Evolutionary conservation across 805 yeast species (phyloP).

Genomic region (Metschnikowia continentalis): DNA sequence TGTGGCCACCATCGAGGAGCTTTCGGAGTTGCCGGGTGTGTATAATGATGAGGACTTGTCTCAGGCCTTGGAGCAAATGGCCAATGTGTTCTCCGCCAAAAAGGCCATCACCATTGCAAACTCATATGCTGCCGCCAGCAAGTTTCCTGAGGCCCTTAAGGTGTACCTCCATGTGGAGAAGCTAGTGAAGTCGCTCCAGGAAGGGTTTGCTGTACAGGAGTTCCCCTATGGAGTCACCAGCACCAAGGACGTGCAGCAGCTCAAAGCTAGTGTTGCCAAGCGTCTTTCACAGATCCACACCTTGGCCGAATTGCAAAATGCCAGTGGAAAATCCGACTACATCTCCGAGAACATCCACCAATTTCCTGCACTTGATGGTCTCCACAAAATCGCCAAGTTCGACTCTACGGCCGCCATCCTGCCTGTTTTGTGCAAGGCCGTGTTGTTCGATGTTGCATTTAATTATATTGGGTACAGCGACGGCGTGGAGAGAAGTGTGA

Average conservation of each 20-base stretch:
- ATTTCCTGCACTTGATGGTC: conserved; percentile 27
- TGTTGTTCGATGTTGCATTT: conserved; percentile 84
- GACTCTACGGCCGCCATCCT: conserved; percentile 28
- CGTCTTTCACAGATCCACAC: conserved; percentile 33
- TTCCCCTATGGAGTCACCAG: conserved; percentile 43
- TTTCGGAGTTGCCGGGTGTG: conserved; percentile 87
- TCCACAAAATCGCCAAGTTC: conserved; percentile 22
- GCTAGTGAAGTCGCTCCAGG: conserved; percentile 12
- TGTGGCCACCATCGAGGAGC: conserved; percentile 48
- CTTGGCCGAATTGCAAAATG: conserved; percentile 44
- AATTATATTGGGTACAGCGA: conserved; percentile 63
- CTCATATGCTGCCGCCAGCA: conserved; percentile 37
- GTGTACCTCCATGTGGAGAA: conserved; percentile 28
- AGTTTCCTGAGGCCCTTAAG: conserved; percentile 46
- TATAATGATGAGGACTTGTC: conserved; percentile 72
- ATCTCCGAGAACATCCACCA: conserved; percentile 44
- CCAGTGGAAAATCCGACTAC: conserved; percentile 17
- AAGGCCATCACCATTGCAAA: conserved; percentile 45
- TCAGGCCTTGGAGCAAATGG: conserved; percentile 49
- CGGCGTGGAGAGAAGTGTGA: conserved; percentile 11
- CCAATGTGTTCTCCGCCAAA: conserved; percentile 42
- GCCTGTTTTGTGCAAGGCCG: conserved; percentile 80
- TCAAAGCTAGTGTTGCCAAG: conserved; percentile 18
- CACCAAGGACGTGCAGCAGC: conserved; percentile 26
- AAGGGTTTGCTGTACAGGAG: conserved; percentile 28